Conservation (phyloP, 257 asterid species). For the Coffea canephora region DNA sequence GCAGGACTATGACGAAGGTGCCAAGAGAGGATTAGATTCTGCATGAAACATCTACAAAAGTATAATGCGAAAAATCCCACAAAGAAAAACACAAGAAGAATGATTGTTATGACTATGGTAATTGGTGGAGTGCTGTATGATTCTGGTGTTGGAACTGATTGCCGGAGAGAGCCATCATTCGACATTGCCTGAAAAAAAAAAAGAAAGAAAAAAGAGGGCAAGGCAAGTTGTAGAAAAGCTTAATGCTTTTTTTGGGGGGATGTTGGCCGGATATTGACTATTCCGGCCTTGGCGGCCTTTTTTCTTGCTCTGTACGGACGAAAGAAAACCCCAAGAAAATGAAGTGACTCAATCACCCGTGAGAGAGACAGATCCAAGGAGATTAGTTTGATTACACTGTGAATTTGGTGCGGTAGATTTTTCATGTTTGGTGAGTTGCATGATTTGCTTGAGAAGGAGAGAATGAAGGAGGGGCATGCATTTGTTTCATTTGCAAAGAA, state of each 20-base stretch:
- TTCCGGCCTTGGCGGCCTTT: constrained; percentile 29
- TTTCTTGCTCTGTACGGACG: constrained; percentile 12
- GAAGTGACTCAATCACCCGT: constrained; percentile 9
- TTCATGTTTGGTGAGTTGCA: constrained; percentile 9
- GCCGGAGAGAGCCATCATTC: constrained; percentile 26
- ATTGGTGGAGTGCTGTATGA: constrained; percentile 52
- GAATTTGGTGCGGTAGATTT: constrained; percentile 21
- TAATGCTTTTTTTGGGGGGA: neutral
- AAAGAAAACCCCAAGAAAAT: constrained; percentile 24
- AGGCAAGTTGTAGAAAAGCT: neutral
- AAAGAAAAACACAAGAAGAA: constrained; percentile 61
- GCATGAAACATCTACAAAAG: constrained; percentile 70
- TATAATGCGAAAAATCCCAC: constrained; percentile 64
- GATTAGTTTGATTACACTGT: neutral
- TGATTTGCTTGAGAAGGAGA: constrained; percentile 15
- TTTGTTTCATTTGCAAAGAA: constrained; percentile 3
- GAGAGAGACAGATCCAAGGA: neutral
- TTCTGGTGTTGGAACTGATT: constrained; percentile 22
- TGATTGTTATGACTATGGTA: constrained; percentile 54
- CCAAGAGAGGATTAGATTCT: constrained; percentile 58
- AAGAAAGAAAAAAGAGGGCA: neutral
- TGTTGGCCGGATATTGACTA: constrained; percentile 24
- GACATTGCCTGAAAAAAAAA: constrained; percentile 43
- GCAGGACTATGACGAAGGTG: constrained; percentile 37
- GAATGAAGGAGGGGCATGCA: constrained; percentile 26